Base-by-base conservation (phyloP, 2,329 filamentous ascomycete genomes). In the Colletotrichum eleusines region DNA sequence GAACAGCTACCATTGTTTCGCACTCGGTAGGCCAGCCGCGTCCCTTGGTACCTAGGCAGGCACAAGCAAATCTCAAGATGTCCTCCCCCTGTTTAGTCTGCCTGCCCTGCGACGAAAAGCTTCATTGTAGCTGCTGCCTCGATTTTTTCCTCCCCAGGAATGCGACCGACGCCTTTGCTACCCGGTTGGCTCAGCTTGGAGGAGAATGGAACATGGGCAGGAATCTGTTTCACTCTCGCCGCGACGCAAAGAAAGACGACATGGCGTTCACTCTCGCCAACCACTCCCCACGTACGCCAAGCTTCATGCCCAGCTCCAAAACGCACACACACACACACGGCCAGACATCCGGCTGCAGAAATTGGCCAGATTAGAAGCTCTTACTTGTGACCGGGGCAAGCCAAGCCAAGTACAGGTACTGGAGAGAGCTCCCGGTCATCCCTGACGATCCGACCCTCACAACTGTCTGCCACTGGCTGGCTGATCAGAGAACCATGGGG, bases 21-120 rank as follows among this genome's bases (percentile, higher is more conserved):
- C 61, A 59, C 40, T 68, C 65, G 59, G 46, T 35, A 51, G 40
- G 44, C 11, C 18, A n/a, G 23, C 28, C 20, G 33, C 40, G 42
- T 46, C 66, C 23, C 59, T 23, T 16, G 23, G 51, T 44, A 59
- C 31, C 31, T 33, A 33, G 31, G 31, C 7, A 33, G 31, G 31
- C 7, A 33, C 31, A 33, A 44, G 38, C 35, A 23, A 26, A 64
- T 1, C 51, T 58, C 59, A 58, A 42, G 51, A 68, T 58, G 18
- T 6, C 42, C 40, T n/a, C n/a, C n/a, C n/a, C n/a, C n/a, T n/a
- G n/a, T n/a, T n/a, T n/a, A n/a, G n/a, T n/a, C n/a, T n/a, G n/a
- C n/a, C n/a, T n/a, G n/a, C n/a, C 42, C 33, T 63, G 61, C 31
- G 20, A 51, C 50, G 28, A 48, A n/a, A 63, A 63, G 66, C 66